Conservation (phyloP, 2,329 filamentous ascomycete genomes). For the Pyrenophora graminea region DNA sequence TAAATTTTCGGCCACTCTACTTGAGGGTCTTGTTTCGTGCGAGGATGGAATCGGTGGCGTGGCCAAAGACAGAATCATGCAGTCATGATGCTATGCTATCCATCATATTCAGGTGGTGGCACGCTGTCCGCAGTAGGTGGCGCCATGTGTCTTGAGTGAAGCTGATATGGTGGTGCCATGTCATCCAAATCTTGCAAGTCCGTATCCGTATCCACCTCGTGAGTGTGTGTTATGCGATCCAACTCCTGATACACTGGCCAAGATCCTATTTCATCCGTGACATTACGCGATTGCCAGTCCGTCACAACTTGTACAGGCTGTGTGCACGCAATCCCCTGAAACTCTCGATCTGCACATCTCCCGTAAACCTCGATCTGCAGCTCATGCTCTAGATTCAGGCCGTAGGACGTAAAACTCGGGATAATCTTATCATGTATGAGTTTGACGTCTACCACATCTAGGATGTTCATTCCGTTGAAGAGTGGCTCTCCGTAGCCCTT, state of each 20-base stretch:
- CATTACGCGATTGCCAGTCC: slow-evolving; percentile 5
- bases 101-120: slow-evolving; percentile 9
- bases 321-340: slow-evolving; percentile 19
- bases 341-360: slow-evolving; percentile 34
- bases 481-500: slow-evolving; percentile 19
- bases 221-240: slow-evolving; percentile 7
- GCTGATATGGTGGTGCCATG: slow-evolving; percentile 1
- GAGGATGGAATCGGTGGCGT: not conserved
- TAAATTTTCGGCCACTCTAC: too few relatives aligned
- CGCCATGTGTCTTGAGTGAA: slow-evolving; percentile 1
- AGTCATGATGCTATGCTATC: not conserved
- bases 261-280: not conserved
- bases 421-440: slow-evolving; percentile 12
- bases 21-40: not conserved
- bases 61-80: not conserved
- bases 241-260: slow-evolving; percentile 17
- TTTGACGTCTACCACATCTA: slow-evolving; percentile 12
- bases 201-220: not conserved
- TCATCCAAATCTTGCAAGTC: not conserved
- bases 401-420: slow-evolving; percentile 36
- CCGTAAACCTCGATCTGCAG: slow-evolving; percentile 33
- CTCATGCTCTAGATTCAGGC: slow-evolving; percentile 27
- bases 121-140: not conserved
- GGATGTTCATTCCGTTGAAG: slow-evolving; percentile 20
- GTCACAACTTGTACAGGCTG: slow-evolving; percentile 27